Evolutionary conservation across 2,329 filamentous ascomycete species (phyloP).

Genomic region (Cytospora schulzeri): DNA sequence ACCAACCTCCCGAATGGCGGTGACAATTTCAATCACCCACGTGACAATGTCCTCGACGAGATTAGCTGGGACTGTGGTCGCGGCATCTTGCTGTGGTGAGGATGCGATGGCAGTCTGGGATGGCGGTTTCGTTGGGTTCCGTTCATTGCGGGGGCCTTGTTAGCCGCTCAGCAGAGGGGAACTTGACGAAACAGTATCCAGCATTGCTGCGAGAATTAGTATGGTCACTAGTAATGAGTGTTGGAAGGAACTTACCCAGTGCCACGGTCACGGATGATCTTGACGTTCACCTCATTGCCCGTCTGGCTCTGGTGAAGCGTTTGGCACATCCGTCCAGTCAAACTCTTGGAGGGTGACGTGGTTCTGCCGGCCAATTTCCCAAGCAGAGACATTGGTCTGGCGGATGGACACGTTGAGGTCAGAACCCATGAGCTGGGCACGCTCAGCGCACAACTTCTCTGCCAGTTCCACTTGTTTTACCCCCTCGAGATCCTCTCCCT

Average conservation of each 20-base stretch:
- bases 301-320: conserved; percentile 74
- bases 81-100: neutral
- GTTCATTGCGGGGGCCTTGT: conserved; percentile 88
- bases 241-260: conserved; percentile 78
- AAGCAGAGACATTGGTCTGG: conserved; percentile 2
- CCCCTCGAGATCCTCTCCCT: neutral
- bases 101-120: conserved; percentile 41
- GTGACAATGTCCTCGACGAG: conserved; percentile 11
- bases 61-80: neutral
- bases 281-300: conserved; percentile 65
- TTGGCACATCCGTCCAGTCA: conserved; percentile 40
- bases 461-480: neutral
- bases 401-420: neutral
- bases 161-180: conserved; percentile 80
- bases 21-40: conserved; percentile 6
- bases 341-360: too few species aligned
- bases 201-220: conserved; percentile 69
- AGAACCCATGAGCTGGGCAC: too few species aligned
- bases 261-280: conserved; percentile 82
- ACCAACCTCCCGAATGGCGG: neutral
- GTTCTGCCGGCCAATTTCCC: neutral
- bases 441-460: neutral
- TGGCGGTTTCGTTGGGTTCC: conserved; percentile 81
- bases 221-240: too few species aligned
- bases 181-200: conserved; percentile 89